Percentiles rank a stretch among this genome's conserved stretches.
These are phyloP conservation scores for Candida krabiensis DNA, from an alignment of 805 yeast genomes.

Conservation along the genomic window DNA sequence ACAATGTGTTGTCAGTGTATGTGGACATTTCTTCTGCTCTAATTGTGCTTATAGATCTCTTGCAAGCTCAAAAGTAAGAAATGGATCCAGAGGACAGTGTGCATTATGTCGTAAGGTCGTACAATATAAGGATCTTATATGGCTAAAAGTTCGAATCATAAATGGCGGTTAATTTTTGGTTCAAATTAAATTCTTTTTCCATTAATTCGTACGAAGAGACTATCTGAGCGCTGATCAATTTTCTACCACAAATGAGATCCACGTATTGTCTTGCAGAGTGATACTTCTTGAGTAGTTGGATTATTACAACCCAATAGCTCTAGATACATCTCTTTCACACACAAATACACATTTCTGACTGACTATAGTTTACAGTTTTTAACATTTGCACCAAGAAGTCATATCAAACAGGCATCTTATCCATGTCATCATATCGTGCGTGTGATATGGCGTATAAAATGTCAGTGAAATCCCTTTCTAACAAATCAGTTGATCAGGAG, in stretches of 20 bases:
- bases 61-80: conserved; percentile 40
- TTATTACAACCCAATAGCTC: too few species aligned
- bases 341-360: too few species aligned
- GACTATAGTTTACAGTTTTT: too few species aligned
- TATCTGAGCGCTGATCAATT: conserved; percentile 2
- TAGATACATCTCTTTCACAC: too few species aligned
- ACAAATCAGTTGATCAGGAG: too few species aligned
- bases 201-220: background rate
- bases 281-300: too few species aligned
- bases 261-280: too few species aligned
- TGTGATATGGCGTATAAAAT: too few species aligned
- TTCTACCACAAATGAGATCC: background rate
- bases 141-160: conserved; percentile 28
- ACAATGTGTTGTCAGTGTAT: conserved; percentile 47
- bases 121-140: conserved; percentile 30
- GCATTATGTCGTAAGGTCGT: conserved; percentile 34
- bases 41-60: conserved; percentile 52
- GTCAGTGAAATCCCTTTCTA: too few species aligned
- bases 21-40: conserved; percentile 60
- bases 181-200: background rate
- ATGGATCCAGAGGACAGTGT: conserved; percentile 30
- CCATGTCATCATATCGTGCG: too few species aligned
- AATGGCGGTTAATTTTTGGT: conserved; percentile 9
- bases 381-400: too few species aligned
- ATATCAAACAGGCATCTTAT: too few species aligned